Conservation (phyloP, 495 filamentous ascomycete genomes). For the Parachaetomium inaequale region DNA sequence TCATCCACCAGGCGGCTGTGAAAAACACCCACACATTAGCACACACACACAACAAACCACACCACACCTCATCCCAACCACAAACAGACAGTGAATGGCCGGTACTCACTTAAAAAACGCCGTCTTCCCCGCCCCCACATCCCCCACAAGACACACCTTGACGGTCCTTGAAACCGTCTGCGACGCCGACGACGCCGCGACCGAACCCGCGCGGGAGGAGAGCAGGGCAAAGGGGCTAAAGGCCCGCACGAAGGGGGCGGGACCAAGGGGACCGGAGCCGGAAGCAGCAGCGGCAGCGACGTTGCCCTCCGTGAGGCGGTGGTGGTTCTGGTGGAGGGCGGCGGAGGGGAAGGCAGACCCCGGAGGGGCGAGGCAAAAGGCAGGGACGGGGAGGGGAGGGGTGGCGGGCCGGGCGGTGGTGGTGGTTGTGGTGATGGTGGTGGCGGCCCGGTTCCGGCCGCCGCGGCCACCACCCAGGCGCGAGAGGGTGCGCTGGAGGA, state of each 20-base stretch:
- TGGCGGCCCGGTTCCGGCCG: not conserved
- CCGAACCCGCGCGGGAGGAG: conserved; percentile 10
- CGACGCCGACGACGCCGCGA: not conserved
- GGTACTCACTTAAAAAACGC: conserved; percentile 20
- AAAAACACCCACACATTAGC: not conserved
- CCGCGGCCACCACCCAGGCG: too few species aligned
- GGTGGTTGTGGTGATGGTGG: not conserved
- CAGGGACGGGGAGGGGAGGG: not conserved
- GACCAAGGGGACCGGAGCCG: not conserved
- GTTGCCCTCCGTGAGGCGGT: not conserved
- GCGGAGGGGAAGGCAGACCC: too few species aligned
- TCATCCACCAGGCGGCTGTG: conserved; percentile 11
- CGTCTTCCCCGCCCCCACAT: conserved; percentile 26
- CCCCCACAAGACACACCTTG: conserved; percentile 27
- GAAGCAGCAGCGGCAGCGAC: not conserved
- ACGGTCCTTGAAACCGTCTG: conserved; percentile 8
- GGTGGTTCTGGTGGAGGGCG: not conserved
- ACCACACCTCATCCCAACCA: not conserved
- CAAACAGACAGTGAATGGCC: not conserved
- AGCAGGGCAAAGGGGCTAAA: conserved; percentile 14
- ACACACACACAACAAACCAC: not conserved
- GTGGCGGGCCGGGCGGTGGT: not conserved
- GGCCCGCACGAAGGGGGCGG: not conserved
- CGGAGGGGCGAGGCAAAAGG: too few species aligned
- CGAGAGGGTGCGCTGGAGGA: conserved; percentile 12